Evolutionary conservation across 2,329 filamentous ascomycete genomes (phyloP), one percentile per base, ranked within the genome.

Genomic region (Fusarium chaquense): DNA sequence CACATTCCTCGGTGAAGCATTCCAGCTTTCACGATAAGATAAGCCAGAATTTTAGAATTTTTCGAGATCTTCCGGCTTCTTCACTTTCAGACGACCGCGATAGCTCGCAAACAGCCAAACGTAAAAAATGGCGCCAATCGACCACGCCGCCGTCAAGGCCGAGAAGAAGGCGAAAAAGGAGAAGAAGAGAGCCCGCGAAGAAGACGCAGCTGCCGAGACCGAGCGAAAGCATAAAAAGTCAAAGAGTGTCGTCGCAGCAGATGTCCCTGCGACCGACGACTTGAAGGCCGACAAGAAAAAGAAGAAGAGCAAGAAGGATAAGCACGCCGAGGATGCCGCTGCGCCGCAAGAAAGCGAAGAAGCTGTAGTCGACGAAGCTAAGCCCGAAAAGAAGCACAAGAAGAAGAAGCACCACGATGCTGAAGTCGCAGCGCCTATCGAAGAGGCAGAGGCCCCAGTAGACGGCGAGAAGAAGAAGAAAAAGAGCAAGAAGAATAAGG

Each of bases 221-320:
- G 83, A 85, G 63, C 81, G 82, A 73, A 84, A 83, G 75, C 79
- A 83, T 72, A 86, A 86, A 71, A 84, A 83, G 63, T 83, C 83
- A 7, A 85, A 84, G 76, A 83, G 79, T 80, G 81, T 81, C 75
- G 81, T 74, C 50, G 75, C 65, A 46, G 41, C 26, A 54, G 75
- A 77, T 36, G 52, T 53, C n/a, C 53, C 67, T 44, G 63, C 68
- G 40, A 55, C 67, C 24, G 74, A 77, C 73, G 50, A 80, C 61
- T 76, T 79, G 64, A 77, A 77, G 54, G 66, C 65, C 1, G 63
- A 70, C 15, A 70, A 70, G 53, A 75, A 76, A 68, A 74, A 79
- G 71, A 78, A 76, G 73, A 78, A 75, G 67, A 69, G 63, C 64
- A 75, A 72, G 62, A 75, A 76, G 58, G 73, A 76, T 11, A 76